phyloP scores from a whole-genome alignment of 495 filamentous ascomycete genomes.

The Rhizodiscina lignyota region DNA sequence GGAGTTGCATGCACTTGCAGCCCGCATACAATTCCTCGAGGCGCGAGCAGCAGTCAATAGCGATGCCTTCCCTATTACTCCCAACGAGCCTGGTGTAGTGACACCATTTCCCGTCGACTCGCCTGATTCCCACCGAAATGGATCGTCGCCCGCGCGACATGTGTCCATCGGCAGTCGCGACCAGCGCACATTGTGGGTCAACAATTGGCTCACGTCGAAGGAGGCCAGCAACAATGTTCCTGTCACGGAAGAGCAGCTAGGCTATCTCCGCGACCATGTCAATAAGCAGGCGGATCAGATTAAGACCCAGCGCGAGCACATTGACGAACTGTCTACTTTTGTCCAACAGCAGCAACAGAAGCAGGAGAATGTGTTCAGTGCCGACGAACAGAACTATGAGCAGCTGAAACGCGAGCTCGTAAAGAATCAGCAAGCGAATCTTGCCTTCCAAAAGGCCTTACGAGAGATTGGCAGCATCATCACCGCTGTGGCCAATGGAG shows the following conservation, averaged over 20 bases:
- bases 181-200: conserved; percentile 19
- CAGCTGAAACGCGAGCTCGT: conserved; percentile 75
- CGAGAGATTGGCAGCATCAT: conserved; percentile 96
- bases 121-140: conserved; percentile 4
- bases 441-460: conserved; percentile 94
- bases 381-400: conserved; percentile 39
- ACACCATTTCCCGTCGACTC: conserved; percentile 15
- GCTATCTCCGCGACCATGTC: conserved; percentile 29
- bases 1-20: conserved; percentile 27
- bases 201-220: conserved; percentile 19
- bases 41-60: conserved; percentile 24
- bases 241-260: conserved; percentile 28
- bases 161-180: conserved; percentile 13
- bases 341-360: conserved; percentile 32
- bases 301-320: conserved; percentile 43
- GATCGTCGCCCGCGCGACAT: conserved; percentile 7
- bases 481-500: conserved; percentile 86
- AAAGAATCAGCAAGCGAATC: conserved; percentile 96
- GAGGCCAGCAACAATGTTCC: conserved; percentile 17
- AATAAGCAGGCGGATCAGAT: conserved; percentile 34
- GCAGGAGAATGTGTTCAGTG: conserved; percentile 32
- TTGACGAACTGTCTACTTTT: conserved; percentile 20
- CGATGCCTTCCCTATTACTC: conserved; percentile 22
- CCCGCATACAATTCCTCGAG: conserved; percentile 29
- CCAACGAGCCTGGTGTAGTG: conserved; percentile 19